Conservation (phyloP, 2,329 filamentous ascomycete species). For the Ceratocystis alfenasii region DNA sequence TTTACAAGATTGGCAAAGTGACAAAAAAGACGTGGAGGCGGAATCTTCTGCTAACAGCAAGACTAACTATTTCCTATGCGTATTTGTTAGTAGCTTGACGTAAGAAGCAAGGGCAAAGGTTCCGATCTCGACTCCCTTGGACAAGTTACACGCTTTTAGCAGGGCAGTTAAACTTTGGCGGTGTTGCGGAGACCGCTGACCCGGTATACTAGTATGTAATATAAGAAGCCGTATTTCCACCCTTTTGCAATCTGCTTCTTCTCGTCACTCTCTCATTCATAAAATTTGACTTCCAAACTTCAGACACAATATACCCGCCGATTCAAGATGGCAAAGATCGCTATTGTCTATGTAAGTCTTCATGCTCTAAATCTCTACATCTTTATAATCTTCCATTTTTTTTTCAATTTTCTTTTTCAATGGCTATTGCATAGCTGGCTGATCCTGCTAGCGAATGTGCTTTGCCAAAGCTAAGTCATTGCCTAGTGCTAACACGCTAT, state of each 20-base stretch:
- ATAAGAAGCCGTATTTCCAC: neutral
- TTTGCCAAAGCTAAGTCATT: neutral
- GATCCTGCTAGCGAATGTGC: neutral
- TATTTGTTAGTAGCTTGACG: neutral
- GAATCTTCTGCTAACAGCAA: neutral
- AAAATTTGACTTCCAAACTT: neutral
- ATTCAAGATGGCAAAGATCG: conserved; percentile 67
- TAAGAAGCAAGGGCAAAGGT: neutral
- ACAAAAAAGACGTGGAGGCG: neutral
- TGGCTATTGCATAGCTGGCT: neutral
- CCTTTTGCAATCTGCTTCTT: neutral
- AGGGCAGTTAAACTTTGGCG: neutral
- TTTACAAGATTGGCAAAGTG: neutral
- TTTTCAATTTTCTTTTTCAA: neutral
- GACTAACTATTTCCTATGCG: neutral
- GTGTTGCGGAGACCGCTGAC: neutral
- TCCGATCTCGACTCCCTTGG: neutral
- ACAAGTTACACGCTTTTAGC: neutral
- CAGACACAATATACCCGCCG: neutral
- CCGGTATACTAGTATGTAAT: neutral
- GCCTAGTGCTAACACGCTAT: neutral
- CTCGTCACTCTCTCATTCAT: neutral
- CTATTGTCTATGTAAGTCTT: conserved; percentile 69
- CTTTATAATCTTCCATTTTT: neutral
- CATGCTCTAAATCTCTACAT: conserved; percentile 7